A percentile compares a stretch with the other conserved stretches of the same genome.
Conservation (phyloP, 768 basidiomycete genomes). For the Sutorius australiensis region DNA sequence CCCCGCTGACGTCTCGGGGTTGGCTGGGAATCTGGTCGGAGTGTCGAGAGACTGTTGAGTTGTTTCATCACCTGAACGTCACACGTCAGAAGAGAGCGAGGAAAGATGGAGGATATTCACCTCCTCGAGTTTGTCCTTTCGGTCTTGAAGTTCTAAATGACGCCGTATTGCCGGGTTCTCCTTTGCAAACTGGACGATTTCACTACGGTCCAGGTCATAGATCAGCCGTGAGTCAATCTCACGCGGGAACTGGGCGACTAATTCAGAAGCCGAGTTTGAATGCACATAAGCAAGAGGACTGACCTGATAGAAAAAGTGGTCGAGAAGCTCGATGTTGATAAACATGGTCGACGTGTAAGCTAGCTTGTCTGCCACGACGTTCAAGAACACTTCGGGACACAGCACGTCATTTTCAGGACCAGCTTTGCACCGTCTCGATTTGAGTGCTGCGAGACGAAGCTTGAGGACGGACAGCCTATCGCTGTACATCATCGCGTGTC, state of each 20-base stretch:
- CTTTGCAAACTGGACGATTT: conserved; percentile 87
- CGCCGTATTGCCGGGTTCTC: conserved; percentile 88
- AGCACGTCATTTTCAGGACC: conserved; percentile 87
- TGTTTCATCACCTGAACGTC: conserved; percentile 85
- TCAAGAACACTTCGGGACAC: conserved; percentile 96
- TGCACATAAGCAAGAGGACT: conserved; percentile 15
- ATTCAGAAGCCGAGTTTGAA: neutral
- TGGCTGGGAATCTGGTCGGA: conserved; percentile 79
- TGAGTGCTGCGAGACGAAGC: conserved; percentile 80
- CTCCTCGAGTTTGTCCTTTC: conserved; percentile 97
- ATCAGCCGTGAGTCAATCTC: conserved; percentile 93
- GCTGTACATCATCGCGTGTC: conserved; percentile 85
- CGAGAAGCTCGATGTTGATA: conserved; percentile 96
- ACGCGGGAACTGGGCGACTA: conserved; percentile 75
- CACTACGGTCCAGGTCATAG: conserved; percentile 88
- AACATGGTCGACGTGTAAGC: conserved; percentile 97
- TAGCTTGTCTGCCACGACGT: conserved; percentile 94
- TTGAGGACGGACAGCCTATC: conserved; percentile 82
- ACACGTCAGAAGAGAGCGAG: conserved; percentile 3
- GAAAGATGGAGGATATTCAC: conserved; percentile 34
- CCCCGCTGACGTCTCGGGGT: conserved; percentile 71
- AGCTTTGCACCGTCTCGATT: conserved; percentile 80
- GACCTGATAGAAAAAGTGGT: conserved; percentile 98
- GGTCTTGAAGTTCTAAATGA: conserved; percentile 91
- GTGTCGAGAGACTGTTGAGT: conserved; percentile 84